These are phyloP conservation scores for Neopestalotiopsis sp. DNA, from an alignment of 2,329 filamentous ascomycete genomes.

Conservation along the genomic window DNA sequence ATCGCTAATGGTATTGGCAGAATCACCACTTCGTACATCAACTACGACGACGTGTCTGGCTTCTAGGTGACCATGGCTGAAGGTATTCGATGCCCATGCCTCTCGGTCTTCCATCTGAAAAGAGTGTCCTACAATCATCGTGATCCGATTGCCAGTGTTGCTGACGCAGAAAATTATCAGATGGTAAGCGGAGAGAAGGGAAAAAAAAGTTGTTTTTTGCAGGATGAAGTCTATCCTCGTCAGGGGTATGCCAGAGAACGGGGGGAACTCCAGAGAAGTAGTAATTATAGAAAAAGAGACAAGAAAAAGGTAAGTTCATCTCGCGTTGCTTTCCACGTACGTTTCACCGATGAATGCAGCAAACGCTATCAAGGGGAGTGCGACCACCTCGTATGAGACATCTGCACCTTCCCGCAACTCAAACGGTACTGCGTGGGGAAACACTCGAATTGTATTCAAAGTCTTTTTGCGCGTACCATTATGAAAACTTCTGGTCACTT, in stretches of 20 bases:
- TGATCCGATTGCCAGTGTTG: neutral
- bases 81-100: neutral
- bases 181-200: neutral
- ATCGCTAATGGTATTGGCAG: neutral
- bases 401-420: constrained; percentile 8
- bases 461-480: neutral
- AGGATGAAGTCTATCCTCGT: neutral
- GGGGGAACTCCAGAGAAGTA: neutral
- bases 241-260: neutral
- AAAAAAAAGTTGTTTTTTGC: neutral
- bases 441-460: neutral
- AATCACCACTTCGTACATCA: neutral
- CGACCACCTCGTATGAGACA: constrained; percentile 6
- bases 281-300: neutral
- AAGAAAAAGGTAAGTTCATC: neutral
- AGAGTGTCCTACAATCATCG: neutral
- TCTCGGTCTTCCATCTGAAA: neutral
- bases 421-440: neutral
- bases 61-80: neutral
- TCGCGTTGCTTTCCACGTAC: neutral
- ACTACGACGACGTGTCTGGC: neutral
- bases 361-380: constrained; percentile 4
- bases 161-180: neutral
- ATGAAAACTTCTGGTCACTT: neutral
- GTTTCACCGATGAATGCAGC: neutral